Evolutionary conservation across 257 asterid genomes (phyloP), one percentile per base, ranked within the genome.

Genomic region (Solanum lignicaule): DNA sequence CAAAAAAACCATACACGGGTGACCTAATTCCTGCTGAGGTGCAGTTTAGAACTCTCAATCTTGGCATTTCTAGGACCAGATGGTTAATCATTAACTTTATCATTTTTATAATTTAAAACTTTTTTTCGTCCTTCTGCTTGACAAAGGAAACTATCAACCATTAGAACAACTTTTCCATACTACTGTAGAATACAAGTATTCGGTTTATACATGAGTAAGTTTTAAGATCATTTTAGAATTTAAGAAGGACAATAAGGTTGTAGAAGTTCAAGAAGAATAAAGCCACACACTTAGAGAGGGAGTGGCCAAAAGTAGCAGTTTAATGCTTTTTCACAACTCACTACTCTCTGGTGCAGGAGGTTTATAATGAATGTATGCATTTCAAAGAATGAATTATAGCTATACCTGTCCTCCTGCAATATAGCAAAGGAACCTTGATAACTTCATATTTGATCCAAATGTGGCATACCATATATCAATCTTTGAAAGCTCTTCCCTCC

Each of bases 401-500:
- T 89, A 78, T 93, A 96, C 98, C 98, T 94, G 94, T 86, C 98
- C 99, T 89, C 98, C 98, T 90, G 92, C 93, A 89, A 97, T 93
- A 90, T 97, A 97, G 92, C 99, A 95, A 46, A 71, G 89, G 83
- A 97, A 93, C 91, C 99, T 93, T 68, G 98, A 87, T 52, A 71
- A 71, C 84, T 88, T 87, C 97, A 95, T 95, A 90, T 95, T 97
- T 88, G 98, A 97, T 89, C 99, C 99, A 87, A 25, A 97, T 48
- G 95, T 52, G 55, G 99, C 99, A 92, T 95, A 97, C 98, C 98
- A 97, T 83, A 95, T 29, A 79, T 92, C 73, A 86, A 92, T 90
- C 90, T 92, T 92, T 13, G 95, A 92, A 88, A 94, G 95, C 88
- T 94, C 96, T 72, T 92, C 90, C 90, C 98, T 93, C 98, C 98